Conservation (phyloP, 176 grass and related monocot species). For the Pontederia crassipes region DNA sequence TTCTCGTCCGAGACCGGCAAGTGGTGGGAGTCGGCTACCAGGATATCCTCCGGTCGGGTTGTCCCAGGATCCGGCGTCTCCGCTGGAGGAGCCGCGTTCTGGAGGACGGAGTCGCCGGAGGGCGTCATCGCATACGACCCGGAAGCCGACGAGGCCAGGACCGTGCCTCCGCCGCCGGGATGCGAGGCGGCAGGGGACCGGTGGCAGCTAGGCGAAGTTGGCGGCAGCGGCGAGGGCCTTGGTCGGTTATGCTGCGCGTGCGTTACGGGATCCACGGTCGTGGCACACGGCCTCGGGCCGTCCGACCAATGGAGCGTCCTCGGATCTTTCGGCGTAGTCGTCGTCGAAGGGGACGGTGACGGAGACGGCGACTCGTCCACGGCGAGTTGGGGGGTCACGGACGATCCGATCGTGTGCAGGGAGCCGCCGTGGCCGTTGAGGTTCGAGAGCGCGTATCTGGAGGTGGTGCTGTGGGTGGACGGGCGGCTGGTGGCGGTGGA, state of each 20-base stretch:
- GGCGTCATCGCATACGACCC: slow-evolving; percentile 18
- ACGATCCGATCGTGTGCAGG: slow-evolving; percentile 1
- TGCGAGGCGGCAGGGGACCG: background rate
- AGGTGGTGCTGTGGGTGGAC: slow-evolving; percentile 24
- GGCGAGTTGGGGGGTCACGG: no score
- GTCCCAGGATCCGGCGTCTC: slow-evolving; percentile 21
- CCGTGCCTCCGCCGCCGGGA: background rate
- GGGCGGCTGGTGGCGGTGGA: slow-evolving; percentile 15
- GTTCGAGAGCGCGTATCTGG: slow-evolving; percentile 21
- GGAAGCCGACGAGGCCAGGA: background rate
- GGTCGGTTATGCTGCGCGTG: slow-evolving; percentile 9
- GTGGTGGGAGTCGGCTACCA: slow-evolving; percentile 4
- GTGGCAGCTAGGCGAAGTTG: slow-evolving; percentile 20
- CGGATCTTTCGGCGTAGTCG: background rate
- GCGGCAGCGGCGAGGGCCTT: background rate
- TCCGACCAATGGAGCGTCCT: slow-evolving; percentile 6
- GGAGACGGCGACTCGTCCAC: background rate
- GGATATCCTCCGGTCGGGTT: background rate
- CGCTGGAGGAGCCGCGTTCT: slow-evolving; percentile 12
- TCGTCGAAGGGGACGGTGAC: background rate
- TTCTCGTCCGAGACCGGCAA: slow-evolving; percentile 11
- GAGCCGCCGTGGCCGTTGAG: slow-evolving; percentile 15
- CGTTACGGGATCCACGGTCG: slow-evolving; percentile 8
- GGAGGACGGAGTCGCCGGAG: slow-evolving; percentile 3
- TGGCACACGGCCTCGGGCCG: background rate